Base-by-base conservation (phyloP, 306 rosid genomes). In the Abrus pulchellus region DNA sequence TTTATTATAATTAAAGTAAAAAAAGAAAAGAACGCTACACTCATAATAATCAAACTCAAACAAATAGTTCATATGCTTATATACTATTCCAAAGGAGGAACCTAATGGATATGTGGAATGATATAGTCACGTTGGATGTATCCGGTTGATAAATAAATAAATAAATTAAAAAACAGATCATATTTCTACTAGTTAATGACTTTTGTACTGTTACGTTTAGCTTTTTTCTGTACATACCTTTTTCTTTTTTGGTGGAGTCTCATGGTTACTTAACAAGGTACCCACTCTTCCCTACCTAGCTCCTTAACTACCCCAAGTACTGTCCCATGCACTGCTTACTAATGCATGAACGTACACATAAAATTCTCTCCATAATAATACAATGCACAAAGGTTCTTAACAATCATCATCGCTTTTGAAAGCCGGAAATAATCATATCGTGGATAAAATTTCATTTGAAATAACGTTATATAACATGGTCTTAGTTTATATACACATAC, bases 311-410 rank as follows among this genome's bases (percentile, higher is more conserved):
- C 80, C 83, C 77, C 57, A 83, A 53, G 14, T 56, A 47, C 72
- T 78, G 29, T 34, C 66, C 80, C 83, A 83, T 83, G 86, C 83
- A 78, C 83, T 83, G 57, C 68, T 72, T 55, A 47, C 66, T 4
- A 67, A 40, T 78, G 57, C 80, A 73, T 83, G 75, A 54, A 66
- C 72, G 83, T 64, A 28, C 44, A 40, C n/a, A 60, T 0, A 48
- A 9, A 6, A 55, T 7, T 47, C 7, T 38, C 4, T 75, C 50
- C 63, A 13, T 32, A 1, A 44, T 52, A 14, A 41, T 4, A 12
- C 20, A 44, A 32, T 47, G 29, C 68, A 63, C 14, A 55, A 49
- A 11, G 11, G 2, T 54, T 32, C 36, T 20, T 28, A 12, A 36
- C 36, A 7, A 43, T 63, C 30, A n/a, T 36, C 4, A 28, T 12